Base-by-base conservation (phyloP, 2,329 filamentous ascomycete genomes). In the Ambrosiella xylebori region DNA sequence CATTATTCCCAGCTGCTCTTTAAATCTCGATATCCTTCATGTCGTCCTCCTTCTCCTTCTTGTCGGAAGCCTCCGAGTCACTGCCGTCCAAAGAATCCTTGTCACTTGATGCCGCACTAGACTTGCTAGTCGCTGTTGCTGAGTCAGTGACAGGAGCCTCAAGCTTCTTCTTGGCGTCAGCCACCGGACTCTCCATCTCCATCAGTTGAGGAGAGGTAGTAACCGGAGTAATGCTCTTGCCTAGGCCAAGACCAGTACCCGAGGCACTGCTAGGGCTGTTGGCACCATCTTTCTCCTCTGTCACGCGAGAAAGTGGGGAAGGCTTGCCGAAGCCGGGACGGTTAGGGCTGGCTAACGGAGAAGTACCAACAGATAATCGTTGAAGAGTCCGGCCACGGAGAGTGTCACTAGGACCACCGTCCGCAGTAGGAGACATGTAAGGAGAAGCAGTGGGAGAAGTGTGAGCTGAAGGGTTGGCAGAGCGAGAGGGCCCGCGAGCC, bases 301-400 rank as follows among this genome's bases (percentile, higher is more conserved):
- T 79, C 12, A 91, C 86, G 62, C 84, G 76, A 54, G 85, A 84
- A 59, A 91, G 72, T 13, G 86, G 85, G 63, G 83, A 87, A 12
- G 82, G 77, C 65, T 88, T 83, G 63, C 80, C 79, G 61, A 78
- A 81, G 11, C 79, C 76, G 1, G 84, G 78, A 60, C 80, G 74
- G 66, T 81, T 85, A 17, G 84, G 82, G 63, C 81, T 86, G 8
- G 74, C 73, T 62, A 78, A 74, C 2, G 81, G 81, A 35, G 82
- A 82, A 80, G 80, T 60, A 76, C 79, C 63, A 75, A 82, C 58
- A 13, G 58, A 60, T 35, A 85, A 77, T 50, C 86, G 78, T 64
- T 88, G 83, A 67, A 86, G 77, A 41, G 84, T 84, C 53, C 86
- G 77, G 58, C 86, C 86, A 40, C 86, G 81, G 45, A 76, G 74